phyloP scores from a whole-genome alignment of 805 yeast species.

The Myxozyma udenii region DNA sequence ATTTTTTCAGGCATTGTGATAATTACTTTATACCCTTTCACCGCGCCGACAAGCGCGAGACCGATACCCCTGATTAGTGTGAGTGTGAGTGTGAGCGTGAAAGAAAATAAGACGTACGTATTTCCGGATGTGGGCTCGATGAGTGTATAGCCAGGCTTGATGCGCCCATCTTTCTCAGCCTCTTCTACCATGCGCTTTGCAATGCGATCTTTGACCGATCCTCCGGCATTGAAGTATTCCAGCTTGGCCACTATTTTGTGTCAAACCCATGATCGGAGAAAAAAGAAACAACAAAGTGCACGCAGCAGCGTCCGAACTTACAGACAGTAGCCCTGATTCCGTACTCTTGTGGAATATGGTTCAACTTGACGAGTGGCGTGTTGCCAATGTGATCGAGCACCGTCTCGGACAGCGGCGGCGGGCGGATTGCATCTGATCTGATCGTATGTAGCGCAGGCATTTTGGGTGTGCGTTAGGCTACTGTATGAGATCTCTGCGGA shows the following conservation, averaged over 20 bases:
- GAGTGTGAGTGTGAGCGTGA: background rate
- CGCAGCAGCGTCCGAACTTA: too few relatives aligned
- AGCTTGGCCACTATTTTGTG: constrained; percentile 62
- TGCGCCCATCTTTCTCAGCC: constrained; percentile 72
- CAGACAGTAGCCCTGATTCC: constrained; percentile 62
- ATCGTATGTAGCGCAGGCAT: background rate
- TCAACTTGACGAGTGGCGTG: constrained; percentile 74
- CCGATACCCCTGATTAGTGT: constrained; percentile 61
- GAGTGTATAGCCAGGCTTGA: constrained; percentile 75
- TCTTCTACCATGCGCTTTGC: constrained; percentile 83
- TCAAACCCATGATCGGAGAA: background rate
- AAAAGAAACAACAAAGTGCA: background rate
- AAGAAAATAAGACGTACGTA: constrained; percentile 42
- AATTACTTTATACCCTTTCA: constrained; percentile 79
- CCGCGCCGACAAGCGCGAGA: constrained; percentile 80
- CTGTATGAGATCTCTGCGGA: too few relatives aligned
- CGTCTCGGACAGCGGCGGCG: constrained; percentile 48
- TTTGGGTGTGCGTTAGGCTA: background rate
- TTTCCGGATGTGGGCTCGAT: constrained; percentile 91
- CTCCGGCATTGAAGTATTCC: constrained; percentile 84
- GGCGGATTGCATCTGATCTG: background rate
- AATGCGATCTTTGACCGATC: constrained; percentile 84
- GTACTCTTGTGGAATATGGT: constrained; percentile 69
- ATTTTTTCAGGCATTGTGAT: constrained; percentile 87
- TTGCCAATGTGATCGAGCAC: constrained; percentile 78